Evolutionary conservation across 2,329 filamentous ascomycete species (phyloP).

Genomic region (Apiospora rasikravindrae): DNA sequence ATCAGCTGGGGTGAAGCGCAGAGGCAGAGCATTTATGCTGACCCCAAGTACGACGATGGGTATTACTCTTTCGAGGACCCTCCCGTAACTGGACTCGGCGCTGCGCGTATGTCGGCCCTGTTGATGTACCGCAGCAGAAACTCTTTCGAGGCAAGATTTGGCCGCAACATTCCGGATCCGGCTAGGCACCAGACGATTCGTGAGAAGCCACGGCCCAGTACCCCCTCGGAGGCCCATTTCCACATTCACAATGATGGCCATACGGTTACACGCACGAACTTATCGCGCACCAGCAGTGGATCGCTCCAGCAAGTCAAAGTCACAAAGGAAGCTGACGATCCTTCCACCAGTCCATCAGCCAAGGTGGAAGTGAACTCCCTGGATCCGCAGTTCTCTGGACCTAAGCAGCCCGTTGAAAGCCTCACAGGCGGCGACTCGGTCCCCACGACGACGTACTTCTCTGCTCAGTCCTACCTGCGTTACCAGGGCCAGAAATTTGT

Average conservation of each 20-base stretch:
- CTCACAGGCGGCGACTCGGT: conserved; percentile 57
- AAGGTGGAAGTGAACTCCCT: conserved; percentile 40
- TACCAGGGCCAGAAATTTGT: conserved; percentile 98
- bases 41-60: conserved; percentile 97
- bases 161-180: conserved; percentile 87
- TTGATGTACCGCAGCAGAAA: conserved; percentile 96
- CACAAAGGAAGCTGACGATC: conserved; percentile 36
- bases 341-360: conserved; percentile 30
- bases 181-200: conserved; percentile 84
- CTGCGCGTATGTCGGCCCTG: conserved; percentile 94
- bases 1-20: conserved; percentile 92
- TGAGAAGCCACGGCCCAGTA: conserved; percentile 63
- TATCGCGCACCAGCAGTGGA: conserved; percentile 55
- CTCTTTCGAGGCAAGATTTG: conserved; percentile 95
- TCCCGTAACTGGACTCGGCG: conserved; percentile 83
- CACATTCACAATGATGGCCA: conserved; percentile 85
- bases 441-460: conserved; percentile 85
- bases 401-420: conserved; percentile 51
- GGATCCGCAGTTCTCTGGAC: conserved; percentile 76
- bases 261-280: conserved; percentile 59
- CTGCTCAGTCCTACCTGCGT: conserved; percentile 93
- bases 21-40: conserved; percentile 92
- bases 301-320: conserved; percentile 27
- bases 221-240: conserved; percentile 75
- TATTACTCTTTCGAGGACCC: conserved; percentile 91